Conservation (phyloP, 106 monocot species). For the Acanthochlamys bracteata region DNA sequence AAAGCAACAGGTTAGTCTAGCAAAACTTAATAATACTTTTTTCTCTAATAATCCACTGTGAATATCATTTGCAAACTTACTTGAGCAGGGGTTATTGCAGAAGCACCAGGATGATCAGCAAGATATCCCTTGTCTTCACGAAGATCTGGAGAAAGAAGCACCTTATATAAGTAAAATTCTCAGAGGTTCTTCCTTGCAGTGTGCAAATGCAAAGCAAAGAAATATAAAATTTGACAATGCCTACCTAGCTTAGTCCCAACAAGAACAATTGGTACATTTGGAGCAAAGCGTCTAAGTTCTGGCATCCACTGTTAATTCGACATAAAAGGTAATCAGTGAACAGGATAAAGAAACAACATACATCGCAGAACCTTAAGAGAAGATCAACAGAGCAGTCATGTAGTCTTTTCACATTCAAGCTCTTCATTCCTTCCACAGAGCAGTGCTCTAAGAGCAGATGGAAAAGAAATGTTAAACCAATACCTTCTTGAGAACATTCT, state of each 20-base stretch:
- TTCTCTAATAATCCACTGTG: background rate
- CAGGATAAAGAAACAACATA: background rate
- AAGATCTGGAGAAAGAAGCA: slow-evolving; percentile 45
- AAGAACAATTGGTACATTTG: slow-evolving; percentile 73
- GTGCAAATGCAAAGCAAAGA: background rate
- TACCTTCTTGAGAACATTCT: slow-evolving; percentile 87
- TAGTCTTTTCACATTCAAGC: background rate
- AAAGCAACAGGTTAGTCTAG: no score
- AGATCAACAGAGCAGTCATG: background rate
- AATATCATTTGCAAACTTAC: slow-evolving; percentile 15
- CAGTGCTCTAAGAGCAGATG: background rate
- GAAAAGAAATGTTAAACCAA: background rate
- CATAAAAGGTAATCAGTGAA: background rate
- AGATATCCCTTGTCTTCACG: slow-evolving; percentile 77
- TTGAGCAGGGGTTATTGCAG: slow-evolving; percentile 54
- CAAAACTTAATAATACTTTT: background rate
- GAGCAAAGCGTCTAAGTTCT: slow-evolving; percentile 86
- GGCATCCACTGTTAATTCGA: slow-evolving; percentile 74
- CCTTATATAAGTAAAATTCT: slow-evolving; percentile 1
- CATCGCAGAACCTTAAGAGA: background rate
- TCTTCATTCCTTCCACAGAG: background rate
- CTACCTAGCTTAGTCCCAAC: slow-evolving; percentile 87
- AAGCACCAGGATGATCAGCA: slow-evolving; percentile 70
- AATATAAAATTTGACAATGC: background rate
- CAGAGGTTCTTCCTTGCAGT: background rate